These are phyloP conservation scores for Pythium phragmitis DNA, from an alignment of 352 stramenopile species.

Conservation along the genomic window DNA sequence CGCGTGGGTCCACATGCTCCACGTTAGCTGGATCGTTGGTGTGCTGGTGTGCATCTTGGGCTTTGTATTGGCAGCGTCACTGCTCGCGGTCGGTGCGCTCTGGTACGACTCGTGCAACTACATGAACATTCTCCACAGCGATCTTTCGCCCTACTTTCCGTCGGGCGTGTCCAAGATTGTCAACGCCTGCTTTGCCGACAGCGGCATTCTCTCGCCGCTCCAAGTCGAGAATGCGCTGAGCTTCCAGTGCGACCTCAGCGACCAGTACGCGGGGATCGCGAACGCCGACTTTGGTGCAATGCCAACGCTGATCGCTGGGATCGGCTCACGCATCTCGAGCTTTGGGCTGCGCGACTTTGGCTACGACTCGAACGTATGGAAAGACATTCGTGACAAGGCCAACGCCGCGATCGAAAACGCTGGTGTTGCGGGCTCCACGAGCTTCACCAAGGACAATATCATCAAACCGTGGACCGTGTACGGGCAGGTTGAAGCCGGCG, in stretches of 20 bases:
- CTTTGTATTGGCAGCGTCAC: constrained; percentile 67
- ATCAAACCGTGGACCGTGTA: constrained; percentile 60
- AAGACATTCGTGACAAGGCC: constrained; percentile 43
- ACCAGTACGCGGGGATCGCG: constrained; percentile 50
- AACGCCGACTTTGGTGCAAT: constrained; percentile 41
- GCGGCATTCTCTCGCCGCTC: constrained; percentile 53
- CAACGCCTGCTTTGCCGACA: constrained; percentile 76
- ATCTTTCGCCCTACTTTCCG: constrained; percentile 74
- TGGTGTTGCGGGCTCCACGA: constrained; percentile 4
- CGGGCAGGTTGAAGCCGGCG: constrained; percentile 25
- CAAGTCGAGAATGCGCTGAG: constrained; percentile 43
- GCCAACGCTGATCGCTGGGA: constrained; percentile 37
- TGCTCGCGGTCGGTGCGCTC: constrained; percentile 72
- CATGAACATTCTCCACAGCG: constrained; percentile 72
- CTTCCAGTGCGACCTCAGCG: constrained; percentile 68
- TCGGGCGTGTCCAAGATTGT: constrained; percentile 52
- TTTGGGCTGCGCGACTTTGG: constrained; percentile 63
- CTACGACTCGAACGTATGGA: constrained; percentile 53
- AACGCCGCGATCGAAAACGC: constrained; percentile 33
- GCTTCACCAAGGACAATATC: constrained; percentile 61
- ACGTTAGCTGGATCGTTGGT: constrained; percentile 71
- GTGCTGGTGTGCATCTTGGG: constrained; percentile 77
- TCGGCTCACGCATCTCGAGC: constrained; percentile 47
- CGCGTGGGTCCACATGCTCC: constrained; percentile 71
- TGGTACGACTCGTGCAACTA: constrained; percentile 85